Conservation (phyloP, 1,284 basidiomycete species). For the Leccinum angustisporum region DNA sequence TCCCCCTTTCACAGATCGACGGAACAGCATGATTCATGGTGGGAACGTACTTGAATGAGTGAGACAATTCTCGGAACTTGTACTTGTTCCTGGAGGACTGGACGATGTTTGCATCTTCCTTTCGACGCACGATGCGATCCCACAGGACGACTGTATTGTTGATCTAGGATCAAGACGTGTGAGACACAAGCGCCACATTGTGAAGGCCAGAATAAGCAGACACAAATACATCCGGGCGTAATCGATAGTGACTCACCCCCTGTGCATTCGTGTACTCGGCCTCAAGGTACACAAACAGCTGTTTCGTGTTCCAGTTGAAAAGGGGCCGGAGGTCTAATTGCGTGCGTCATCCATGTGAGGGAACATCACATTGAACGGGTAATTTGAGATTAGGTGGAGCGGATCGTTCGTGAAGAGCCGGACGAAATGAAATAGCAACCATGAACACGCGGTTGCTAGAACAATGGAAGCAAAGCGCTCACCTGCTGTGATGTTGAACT, state of each 20-base stretch:
- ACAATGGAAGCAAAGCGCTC: constrained; percentile 33
- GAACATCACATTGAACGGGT: constrained; percentile 8
- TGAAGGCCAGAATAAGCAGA: constrained; percentile 6
- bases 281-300: constrained; percentile 82
- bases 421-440: constrained; percentile 29
- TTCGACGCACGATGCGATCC: constrained; percentile 83
- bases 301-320: constrained; percentile 95
- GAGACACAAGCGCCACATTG: constrained; percentile 10
- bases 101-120: constrained; percentile 70
- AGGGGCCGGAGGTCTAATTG: constrained; percentile 70
- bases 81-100: constrained; percentile 74
- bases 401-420: constrained; percentile 11
- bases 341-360: constrained; percentile 5
- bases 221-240: constrained; percentile 10
- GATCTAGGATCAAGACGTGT: constrained; percentile 44
- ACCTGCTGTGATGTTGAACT: constrained; percentile 80
- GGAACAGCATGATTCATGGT: constrained; percentile 1
- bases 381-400: constrained; percentile 21
- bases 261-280: constrained; percentile 75
- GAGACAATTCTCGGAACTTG: constrained; percentile 73
- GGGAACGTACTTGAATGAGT: constrained; percentile 72
- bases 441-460: constrained; percentile 25
- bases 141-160: constrained; percentile 86
- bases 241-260: constrained; percentile 52
- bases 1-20: constrained; percentile 13